These are phyloP conservation scores for Clavulina sp. DNA, from an alignment of 768 basidiomycete species.

Conservation along the genomic window DNA sequence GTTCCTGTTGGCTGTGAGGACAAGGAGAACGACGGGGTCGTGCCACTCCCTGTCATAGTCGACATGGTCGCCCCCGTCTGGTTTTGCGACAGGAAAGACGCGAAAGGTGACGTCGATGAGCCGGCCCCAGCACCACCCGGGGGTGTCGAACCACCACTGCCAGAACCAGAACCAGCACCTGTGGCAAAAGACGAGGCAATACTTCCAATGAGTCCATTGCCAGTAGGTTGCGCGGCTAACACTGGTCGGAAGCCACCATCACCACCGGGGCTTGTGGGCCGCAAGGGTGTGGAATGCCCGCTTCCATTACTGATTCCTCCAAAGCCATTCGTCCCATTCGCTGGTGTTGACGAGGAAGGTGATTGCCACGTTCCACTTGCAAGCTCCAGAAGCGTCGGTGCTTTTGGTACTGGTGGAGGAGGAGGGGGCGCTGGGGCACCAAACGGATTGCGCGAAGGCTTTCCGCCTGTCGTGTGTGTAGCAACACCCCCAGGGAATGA, in stretches of 20 bases:
- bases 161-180: slow-evolving; percentile 1
- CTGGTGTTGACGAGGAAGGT: not conserved
- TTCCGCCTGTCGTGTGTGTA: slow-evolving; percentile 83
- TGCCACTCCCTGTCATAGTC: no score
- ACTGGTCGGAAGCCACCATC: not conserved
- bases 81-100: not conserved
- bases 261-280: not conserved
- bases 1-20: slow-evolving; percentile 18
- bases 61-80: slow-evolving; percentile 7
- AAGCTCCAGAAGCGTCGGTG: slow-evolving; percentile 48
- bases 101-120: not conserved
- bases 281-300: no score
- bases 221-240: not conserved
- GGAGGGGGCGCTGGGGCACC: slow-evolving; percentile 45
- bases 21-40: slow-evolving; percentile 8
- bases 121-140: not conserved
- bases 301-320: no score
- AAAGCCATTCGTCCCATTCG: no score
- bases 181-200: slow-evolving; percentile 15
- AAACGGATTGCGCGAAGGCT: slow-evolving; percentile 93
- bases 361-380: slow-evolving; percentile 26
- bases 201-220: slow-evolving; percentile 2
- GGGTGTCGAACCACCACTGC: not conserved
- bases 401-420: slow-evolving; percentile 51
- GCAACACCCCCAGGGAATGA: slow-evolving; percentile 25